Conservation (phyloP, 164 flowering plant species). For the Annona cherimola region DNA sequence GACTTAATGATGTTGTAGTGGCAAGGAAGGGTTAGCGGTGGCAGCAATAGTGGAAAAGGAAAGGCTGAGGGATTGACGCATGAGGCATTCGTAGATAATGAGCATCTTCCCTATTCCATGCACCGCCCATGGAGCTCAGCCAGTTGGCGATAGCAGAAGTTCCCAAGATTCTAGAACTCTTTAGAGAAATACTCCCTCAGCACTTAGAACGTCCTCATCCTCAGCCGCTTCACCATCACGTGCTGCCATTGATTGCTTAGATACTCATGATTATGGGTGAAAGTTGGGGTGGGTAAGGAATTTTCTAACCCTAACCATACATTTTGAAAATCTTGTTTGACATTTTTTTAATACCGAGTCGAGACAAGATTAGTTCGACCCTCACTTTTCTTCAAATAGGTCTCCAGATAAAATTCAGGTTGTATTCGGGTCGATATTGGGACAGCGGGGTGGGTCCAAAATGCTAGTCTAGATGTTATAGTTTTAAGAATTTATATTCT, state of each 20-base stretch:
- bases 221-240: constrained; percentile 76
- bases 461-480: too few species aligned
- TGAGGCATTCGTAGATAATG: constrained; percentile 75
- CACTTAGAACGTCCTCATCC: constrained; percentile 91
- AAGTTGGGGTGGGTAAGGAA: too few species aligned
- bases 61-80: constrained; percentile 50
- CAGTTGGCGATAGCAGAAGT: constrained; percentile 85
- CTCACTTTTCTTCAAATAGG: too few species aligned
- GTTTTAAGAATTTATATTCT: too few species aligned
- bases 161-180: constrained; percentile 67
- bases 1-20: constrained; percentile 73
- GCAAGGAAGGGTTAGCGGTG: constrained; percentile 19
- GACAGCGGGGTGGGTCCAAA: too few species aligned
- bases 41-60: constrained; percentile 40
- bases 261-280: constrained; percentile 64
- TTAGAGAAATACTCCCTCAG: constrained; percentile 63
- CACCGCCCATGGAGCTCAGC: constrained; percentile 97
- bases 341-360: too few species aligned
- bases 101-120: constrained; percentile 97
- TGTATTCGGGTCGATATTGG: too few species aligned
- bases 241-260: constrained; percentile 42
- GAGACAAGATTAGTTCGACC: too few species aligned
- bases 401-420: too few species aligned
- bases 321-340: too few species aligned
- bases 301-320: too few species aligned